These are phyloP conservation scores for Fusarium illudens DNA, from an alignment of 2,329 filamentous ascomycete species.

Conservation along the genomic window DNA sequence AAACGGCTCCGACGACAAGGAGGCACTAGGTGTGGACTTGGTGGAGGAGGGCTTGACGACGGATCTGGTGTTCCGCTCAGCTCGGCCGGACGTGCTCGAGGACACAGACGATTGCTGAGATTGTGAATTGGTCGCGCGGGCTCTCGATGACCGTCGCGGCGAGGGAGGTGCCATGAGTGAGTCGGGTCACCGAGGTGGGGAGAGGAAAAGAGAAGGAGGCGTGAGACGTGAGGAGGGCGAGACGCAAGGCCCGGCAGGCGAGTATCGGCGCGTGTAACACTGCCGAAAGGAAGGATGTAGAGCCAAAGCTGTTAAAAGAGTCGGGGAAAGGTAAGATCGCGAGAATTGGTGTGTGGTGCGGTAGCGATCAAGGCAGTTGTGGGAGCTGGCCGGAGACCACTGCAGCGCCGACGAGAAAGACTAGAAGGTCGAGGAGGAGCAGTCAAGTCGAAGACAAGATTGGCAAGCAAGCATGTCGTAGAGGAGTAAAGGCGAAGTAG, in stretches of 20 bases:
- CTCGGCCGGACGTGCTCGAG: constrained; percentile 78
- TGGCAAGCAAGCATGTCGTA: constrained; percentile 43
- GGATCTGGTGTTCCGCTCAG: constrained; percentile 76
- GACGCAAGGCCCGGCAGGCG: neutral
- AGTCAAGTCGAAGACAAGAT: constrained; percentile 36
- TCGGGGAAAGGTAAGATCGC: constrained; percentile 12
- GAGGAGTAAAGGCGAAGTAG: constrained; percentile 26
- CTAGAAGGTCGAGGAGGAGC: constrained; percentile 36
- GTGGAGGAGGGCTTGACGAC: constrained; percentile 76
- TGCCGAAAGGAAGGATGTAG: neutral
- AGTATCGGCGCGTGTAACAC: constrained; percentile 11
- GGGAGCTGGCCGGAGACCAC: constrained; percentile 27
- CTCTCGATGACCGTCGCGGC: constrained; percentile 90
- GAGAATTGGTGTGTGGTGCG: constrained; percentile 33
- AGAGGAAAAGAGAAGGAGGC: constrained; percentile 33
- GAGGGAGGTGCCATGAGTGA: constrained; percentile 68
- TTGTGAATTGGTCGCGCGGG: constrained; percentile 79
- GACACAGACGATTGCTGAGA: constrained; percentile 83
- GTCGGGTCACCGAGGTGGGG: constrained; percentile 42
- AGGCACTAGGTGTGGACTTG: constrained; percentile 80
- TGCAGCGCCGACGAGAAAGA: constrained; percentile 32
- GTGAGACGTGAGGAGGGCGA: constrained; percentile 3
- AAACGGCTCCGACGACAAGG: constrained; percentile 73
- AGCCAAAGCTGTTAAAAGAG: constrained; percentile 1
- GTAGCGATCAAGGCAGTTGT: constrained; percentile 21